Conservation (phyloP, 768 basidiomycete genomes). For the Hebeloma cylindrosporum region DNA sequence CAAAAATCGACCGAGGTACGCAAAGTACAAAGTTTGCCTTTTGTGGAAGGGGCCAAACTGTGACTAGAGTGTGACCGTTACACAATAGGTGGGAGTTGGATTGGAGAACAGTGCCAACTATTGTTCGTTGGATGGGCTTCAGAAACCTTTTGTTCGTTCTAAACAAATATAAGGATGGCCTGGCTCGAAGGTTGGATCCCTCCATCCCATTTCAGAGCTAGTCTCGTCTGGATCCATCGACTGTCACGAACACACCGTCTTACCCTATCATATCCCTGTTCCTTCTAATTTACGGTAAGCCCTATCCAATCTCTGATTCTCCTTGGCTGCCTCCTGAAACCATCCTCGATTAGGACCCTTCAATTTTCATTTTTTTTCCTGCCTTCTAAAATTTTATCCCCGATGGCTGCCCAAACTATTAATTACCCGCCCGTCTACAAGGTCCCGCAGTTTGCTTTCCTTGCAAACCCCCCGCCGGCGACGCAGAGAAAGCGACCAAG, state of each 20-base stretch:
- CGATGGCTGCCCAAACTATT: conserved; percentile 17
- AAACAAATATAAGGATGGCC: conserved; percentile 25
- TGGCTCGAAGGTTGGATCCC: not conserved
- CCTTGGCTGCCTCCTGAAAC: conserved; percentile 8
- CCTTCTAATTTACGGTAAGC: conserved; percentile 13
- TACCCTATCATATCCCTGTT: conserved; percentile 1
- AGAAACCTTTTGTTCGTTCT: conserved; percentile 11
- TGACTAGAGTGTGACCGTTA: conserved; percentile 15
- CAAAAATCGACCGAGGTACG: too few species aligned
- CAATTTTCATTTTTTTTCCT: conserved; percentile 2
- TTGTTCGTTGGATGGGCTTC: conserved; percentile 8
- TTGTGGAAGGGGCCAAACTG: conserved; percentile 10
- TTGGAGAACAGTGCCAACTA: conserved; percentile 14
- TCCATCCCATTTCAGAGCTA: conserved; percentile 29
- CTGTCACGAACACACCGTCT: conserved; percentile 2
- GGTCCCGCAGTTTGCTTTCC: conserved; percentile 39
- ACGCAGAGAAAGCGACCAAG: conserved; percentile 36
- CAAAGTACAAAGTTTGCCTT: conserved; percentile 13
- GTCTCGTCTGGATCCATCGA: conserved; percentile 25
- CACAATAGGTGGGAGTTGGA: conserved; percentile 11
- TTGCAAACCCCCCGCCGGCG: conserved; percentile 37
- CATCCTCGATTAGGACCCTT: conserved; percentile 12
- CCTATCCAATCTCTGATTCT: not conserved
- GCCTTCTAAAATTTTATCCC: conserved; percentile 1
- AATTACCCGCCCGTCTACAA: conserved; percentile 17